Evolutionary conservation across 176 grass and related monocot species (phyloP), one percentile per base, ranked within the genome.

Genomic region (Luzula sylvatica): DNA sequence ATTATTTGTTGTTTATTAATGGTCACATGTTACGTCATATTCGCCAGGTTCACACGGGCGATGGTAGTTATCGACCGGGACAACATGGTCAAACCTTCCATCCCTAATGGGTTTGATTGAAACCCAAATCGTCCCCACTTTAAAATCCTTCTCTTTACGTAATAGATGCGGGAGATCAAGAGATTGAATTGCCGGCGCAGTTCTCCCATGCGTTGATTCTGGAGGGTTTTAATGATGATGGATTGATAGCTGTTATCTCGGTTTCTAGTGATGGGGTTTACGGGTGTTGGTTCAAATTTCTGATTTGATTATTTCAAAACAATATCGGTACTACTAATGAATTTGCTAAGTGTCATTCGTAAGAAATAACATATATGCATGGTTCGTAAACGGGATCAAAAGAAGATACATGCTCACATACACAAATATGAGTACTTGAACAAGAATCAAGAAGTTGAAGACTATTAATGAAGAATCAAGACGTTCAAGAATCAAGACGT

Each of bases 31-130:
- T 19, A 96, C 85, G 19, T 86, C 85, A 1, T 96, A 89, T 58
- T 82, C 84, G 5, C 81, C 92, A 20, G 77, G 74, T 45, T 40
- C 85, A 14, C 90, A 76, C 52, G 84, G 83, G 92, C 83, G 78
- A 47, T 96, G 84, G 84, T 84, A 96, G 61, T 56, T 96, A 15
- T 96, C 92, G 14, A 77, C 92, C 46, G 74, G 81, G 8, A 84
- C 85, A 14, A 79, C 81, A 61, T 96, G 92, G 92, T 82, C 92
- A 79, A 96, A 96, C 67, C 85, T 96, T 3, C 84, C 85, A 46
- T 89, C 92, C 23, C 92, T 77, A 15, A 73, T 64, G 0, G 85
- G 92, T 51, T 86, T 96, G 84, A 89, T 70, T 68, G 92, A 96
- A 75, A 89, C 75, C 48, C 46, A 67, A 11, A 77, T 96, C 47